A percentile compares a stretch with the other conserved stretches of the same genome.
These are phyloP conservation scores for Candida glaebosa DNA, from an alignment of 805 yeast species.

Conservation along the genomic window DNA sequence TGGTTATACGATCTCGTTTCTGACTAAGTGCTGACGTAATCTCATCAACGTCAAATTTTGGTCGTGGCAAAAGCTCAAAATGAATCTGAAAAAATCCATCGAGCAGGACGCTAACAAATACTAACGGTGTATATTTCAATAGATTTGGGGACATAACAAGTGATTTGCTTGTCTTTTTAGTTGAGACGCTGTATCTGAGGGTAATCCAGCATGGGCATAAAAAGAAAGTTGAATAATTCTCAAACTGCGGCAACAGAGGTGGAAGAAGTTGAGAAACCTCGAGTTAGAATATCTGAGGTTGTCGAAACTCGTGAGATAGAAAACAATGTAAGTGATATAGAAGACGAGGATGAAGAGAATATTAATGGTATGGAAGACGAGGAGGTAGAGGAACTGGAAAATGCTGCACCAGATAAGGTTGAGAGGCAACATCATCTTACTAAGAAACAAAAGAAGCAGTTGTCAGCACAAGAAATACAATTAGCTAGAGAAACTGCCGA, in stretches of 20 bases:
- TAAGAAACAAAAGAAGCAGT: conserved; percentile 35
- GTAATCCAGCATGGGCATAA: conserved; percentile 3
- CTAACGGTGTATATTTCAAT: neutral
- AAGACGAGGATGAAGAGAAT: conserved; percentile 24
- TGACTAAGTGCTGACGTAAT: neutral
- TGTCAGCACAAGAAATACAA: conserved; percentile 80
- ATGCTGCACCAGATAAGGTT: conserved; percentile 6
- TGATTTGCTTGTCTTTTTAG: neutral
- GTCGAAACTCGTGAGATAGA: conserved; percentile 1
- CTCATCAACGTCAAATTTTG: neutral
- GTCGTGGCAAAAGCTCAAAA: neutral
- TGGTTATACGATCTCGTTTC: neutral
- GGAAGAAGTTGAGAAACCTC: conserved; percentile 1
- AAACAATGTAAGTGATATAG: conserved; percentile 18
- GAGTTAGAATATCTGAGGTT: conserved; percentile 1
- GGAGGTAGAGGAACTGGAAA: conserved; percentile 16
- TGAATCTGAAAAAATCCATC: neutral
- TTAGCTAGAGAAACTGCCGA: conserved; percentile 92
- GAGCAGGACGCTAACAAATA: neutral
- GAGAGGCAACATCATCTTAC: conserved; percentile 17
- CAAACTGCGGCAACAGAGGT: conserved; percentile 6
- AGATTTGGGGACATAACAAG: neutral
- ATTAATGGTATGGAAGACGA: conserved; percentile 11
- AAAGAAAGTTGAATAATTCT: conserved; percentile 7
- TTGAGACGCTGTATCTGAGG: neutral